Conservation (phyloP, 345 rosid genomes). For the Populus alba region DNA sequence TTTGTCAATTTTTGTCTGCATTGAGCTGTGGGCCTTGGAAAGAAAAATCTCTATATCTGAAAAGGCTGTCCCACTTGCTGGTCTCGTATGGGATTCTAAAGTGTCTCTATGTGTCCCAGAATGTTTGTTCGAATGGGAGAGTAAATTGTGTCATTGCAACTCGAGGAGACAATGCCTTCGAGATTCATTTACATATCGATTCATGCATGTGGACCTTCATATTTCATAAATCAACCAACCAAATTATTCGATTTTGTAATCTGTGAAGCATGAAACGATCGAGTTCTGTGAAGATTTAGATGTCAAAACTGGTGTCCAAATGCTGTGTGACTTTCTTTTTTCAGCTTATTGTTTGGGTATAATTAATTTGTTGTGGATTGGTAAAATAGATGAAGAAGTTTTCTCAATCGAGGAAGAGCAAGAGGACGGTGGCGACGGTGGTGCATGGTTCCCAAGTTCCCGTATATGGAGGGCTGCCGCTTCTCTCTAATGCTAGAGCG, state of each 20-base stretch:
- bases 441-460: slow-evolving; percentile 78
- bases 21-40: neutral
- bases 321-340: neutral
- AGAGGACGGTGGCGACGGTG: slow-evolving; percentile 40
- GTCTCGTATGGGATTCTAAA: neutral
- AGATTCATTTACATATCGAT: neutral
- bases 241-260: neutral
- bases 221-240: neutral
- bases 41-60: neutral
- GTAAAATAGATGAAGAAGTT: slow-evolving; percentile 67
- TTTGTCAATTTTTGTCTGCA: neutral
- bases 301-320: too few relatives aligned
- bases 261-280: neutral
- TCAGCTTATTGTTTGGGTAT: neutral
- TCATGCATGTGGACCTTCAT: neutral
- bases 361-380: neutral
- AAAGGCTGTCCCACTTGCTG: neutral
- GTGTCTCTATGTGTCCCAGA: neutral
- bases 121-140: neutral
- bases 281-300: too few relatives aligned
- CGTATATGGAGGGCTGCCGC: slow-evolving; percentile 68
- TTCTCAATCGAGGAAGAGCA: slow-evolving; percentile 55
- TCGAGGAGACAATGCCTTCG: neutral
- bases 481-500: slow-evolving; percentile 31
- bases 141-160: neutral